Conservation (phyloP, 2,329 filamentous ascomycete genomes). For the Penicillium corylophilum region DNA sequence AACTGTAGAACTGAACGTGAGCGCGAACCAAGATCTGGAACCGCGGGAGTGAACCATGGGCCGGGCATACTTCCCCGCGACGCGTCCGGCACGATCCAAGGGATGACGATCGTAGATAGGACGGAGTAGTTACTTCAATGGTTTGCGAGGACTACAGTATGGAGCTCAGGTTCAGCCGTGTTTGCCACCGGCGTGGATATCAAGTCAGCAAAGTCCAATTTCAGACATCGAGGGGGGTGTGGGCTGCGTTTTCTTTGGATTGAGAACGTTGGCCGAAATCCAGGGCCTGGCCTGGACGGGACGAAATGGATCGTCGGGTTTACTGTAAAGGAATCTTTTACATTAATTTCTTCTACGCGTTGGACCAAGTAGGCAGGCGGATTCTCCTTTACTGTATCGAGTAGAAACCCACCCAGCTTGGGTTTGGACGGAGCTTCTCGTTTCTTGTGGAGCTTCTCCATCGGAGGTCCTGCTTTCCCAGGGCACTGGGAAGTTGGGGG, state of each 20-base stretch:
- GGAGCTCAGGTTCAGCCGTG: not conserved
- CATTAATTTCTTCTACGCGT: not conserved
- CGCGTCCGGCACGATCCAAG: constrained; percentile 12
- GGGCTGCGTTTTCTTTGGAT: not conserved
- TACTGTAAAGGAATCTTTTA: too few relatives aligned
- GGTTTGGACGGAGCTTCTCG: not conserved
- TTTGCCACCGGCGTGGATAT: not conserved
- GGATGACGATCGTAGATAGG: constrained; percentile 6
- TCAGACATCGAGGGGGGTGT: not conserved
- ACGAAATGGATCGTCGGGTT: not conserved
- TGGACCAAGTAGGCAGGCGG: not conserved
- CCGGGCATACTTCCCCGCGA: constrained; percentile 19
- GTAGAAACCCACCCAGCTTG: not conserved
- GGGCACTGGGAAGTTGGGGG: constrained; percentile 9
- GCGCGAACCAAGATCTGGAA: constrained; percentile 9
- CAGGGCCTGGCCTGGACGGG: not conserved
- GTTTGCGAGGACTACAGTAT: not conserved
- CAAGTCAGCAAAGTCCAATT: not conserved
- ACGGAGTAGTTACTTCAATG: not conserved
- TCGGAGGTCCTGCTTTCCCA: constrained; percentile 14
- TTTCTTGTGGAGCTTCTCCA: constrained; percentile 13
- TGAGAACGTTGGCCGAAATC: not conserved
- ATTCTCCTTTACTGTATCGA: not conserved
- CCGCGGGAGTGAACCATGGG: constrained; percentile 25
- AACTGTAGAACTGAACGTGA: constrained; percentile 4